Evolutionary conservation across 768 basidiomycete species (phyloP).

Genomic region (Calocybe gangraenosa): DNA sequence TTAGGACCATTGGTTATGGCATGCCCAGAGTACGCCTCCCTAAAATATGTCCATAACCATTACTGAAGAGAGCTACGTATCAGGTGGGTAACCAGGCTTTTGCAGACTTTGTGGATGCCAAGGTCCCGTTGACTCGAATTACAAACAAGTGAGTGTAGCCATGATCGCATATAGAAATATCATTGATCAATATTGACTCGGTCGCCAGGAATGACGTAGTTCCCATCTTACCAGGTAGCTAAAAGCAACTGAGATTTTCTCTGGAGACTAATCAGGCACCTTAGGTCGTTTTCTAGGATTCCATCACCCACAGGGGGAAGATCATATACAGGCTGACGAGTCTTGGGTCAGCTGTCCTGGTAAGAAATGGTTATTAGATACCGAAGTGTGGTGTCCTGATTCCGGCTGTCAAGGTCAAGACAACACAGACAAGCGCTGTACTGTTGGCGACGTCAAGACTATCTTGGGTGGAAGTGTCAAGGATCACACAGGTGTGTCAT

Average conservation of each 20-base stretch:
- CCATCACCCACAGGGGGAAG: slow-evolving; percentile 36
- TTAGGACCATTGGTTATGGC: slow-evolving; percentile 37
- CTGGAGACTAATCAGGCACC: neutral
- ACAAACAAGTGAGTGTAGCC: slow-evolving; percentile 11
- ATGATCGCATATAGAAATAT: neutral
- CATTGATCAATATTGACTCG: neutral
- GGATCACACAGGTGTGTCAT: slow-evolving; percentile 21
- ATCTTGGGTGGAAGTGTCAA: slow-evolving; percentile 19
- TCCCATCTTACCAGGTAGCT: slow-evolving; percentile 29
- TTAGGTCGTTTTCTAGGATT: slow-evolving; percentile 32
- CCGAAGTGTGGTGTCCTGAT: too few species aligned
- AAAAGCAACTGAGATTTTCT: neutral
- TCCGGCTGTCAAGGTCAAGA: slow-evolving; percentile 11
- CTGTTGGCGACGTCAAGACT: slow-evolving; percentile 20
- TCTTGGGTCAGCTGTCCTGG: slow-evolving; percentile 27
- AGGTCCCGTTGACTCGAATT: slow-evolving; percentile 17
- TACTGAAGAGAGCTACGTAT: neutral
- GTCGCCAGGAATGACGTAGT: slow-evolving; percentile 14
- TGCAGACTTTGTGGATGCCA: slow-evolving; percentile 22
- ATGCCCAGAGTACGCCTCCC: slow-evolving; percentile 32
- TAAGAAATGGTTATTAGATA: too few species aligned
- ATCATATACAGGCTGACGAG: slow-evolving; percentile 30
- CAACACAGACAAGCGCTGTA: slow-evolving; percentile 20
- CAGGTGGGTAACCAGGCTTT: slow-evolving; percentile 34
- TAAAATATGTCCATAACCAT: neutral